Conservation (phyloP, 345 rosid genomes). For the Toxicodendron radicans region DNA sequence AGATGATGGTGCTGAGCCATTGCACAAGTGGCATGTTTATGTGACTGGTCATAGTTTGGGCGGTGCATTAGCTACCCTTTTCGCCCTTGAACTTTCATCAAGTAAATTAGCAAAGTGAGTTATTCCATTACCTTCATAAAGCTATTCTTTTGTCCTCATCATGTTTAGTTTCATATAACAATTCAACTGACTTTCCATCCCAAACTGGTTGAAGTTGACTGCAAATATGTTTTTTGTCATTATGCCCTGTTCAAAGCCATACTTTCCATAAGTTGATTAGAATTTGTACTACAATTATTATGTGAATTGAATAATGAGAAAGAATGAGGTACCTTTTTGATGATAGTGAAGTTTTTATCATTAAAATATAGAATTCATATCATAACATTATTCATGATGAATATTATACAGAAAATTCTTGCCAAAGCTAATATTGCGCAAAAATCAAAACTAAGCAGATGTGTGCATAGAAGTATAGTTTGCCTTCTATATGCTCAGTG, state of each 20-base stretch:
- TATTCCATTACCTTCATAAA: not conserved
- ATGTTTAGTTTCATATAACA: not conserved
- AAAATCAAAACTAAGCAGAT: not conserved
- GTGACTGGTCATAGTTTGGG: slow-evolving; percentile 98
- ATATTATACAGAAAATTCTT: not conserved
- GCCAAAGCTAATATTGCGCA: not conserved
- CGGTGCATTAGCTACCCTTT: slow-evolving; percentile 93
- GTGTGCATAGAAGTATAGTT: not conserved
- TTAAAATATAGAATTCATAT: not conserved
- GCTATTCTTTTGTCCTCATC: not conserved
- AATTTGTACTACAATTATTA: not conserved
- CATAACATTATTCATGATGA: not conserved
- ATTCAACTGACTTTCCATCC: not conserved
- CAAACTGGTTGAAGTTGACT: not conserved
- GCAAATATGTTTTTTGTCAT: not conserved
- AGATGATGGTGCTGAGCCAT: slow-evolving; percentile 49
- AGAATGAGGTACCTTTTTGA: not conserved
- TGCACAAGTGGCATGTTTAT: slow-evolving; percentile 75
- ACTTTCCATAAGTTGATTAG: not conserved
- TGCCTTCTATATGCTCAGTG: not conserved
- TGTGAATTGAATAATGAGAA: not conserved
- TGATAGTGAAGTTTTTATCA: not conserved
- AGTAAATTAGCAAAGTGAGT: slow-evolving; percentile 83
- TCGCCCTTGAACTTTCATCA: slow-evolving; percentile 88
- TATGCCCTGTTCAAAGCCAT: not conserved